These are phyloP conservation scores for Ceratocystis harringtonii DNA, from an alignment of 2,329 filamentous ascomycete species.

Conservation along the genomic window DNA sequence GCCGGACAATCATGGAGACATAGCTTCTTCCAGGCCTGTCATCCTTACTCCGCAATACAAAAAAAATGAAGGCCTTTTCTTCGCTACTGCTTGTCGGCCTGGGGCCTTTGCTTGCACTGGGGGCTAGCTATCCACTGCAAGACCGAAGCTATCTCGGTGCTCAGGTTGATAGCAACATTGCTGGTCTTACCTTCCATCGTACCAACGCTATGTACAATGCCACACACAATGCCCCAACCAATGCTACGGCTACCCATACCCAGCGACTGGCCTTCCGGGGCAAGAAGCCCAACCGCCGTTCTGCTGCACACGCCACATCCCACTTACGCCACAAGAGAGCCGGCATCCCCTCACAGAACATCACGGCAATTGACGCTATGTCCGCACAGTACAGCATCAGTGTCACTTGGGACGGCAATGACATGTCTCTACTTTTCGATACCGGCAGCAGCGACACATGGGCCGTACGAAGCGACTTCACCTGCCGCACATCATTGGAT, in stretches of 20 bases:
- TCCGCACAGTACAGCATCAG: constrained; percentile 31
- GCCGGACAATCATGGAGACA: not conserved
- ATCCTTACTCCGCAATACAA: not conserved
- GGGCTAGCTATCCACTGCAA: not conserved
- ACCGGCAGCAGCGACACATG: constrained; percentile 40
- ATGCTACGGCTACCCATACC: constrained; percentile 22
- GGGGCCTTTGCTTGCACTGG: not conserved
- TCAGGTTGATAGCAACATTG: constrained; percentile 24
- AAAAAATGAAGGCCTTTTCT: not conserved
- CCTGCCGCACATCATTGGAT: constrained; percentile 28
- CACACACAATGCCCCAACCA: constrained; percentile 18
- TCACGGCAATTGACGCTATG: constrained; percentile 26
- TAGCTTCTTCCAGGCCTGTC: not conserved
- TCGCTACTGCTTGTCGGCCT: not conserved
- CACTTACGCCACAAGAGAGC: constrained; percentile 9
- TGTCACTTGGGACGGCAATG: constrained; percentile 27
- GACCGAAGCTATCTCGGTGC: constrained; percentile 1
- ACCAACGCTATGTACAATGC: constrained; percentile 22
- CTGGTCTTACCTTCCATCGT: constrained; percentile 27
- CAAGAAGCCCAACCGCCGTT: constrained; percentile 19
- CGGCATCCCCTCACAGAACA: constrained; percentile 24
- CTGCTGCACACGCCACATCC: constrained; percentile 23
- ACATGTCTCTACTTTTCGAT: constrained; percentile 32
- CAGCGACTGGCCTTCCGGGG: constrained; percentile 26
- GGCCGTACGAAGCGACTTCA: constrained; percentile 29